phyloP scores from a whole-genome alignment of 1,284 basidiomycete genomes.

The Microbotryum violaceum region DNA sequence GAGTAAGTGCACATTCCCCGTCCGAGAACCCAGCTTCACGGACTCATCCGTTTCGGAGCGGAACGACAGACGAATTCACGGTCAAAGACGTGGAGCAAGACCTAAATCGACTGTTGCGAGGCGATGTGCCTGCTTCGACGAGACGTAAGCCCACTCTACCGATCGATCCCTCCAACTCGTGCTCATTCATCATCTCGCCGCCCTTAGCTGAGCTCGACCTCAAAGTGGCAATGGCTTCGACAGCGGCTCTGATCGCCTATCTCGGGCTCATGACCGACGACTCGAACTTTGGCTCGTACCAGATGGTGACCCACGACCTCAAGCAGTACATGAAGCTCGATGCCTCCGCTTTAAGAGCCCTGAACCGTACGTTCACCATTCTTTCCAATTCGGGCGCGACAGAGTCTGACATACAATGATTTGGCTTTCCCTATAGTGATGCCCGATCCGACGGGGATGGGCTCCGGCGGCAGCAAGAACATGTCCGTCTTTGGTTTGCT shows the following conservation, averaged over 20 bases:
- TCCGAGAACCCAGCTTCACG: too few relatives aligned
- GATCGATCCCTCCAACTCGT: neutral
- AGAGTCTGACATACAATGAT: neutral
- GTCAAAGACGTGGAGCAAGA: slow-evolving; percentile 77
- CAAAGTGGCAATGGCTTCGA: slow-evolving; percentile 67
- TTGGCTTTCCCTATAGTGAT: slow-evolving; percentile 12
- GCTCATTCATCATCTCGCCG: slow-evolving; percentile 2
- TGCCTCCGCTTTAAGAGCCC: slow-evolving; percentile 82
- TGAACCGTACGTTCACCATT: slow-evolving; percentile 55
- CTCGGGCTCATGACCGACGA: slow-evolving; percentile 74
- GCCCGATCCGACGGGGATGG: slow-evolving; percentile 29
- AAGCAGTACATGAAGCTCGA: slow-evolving; percentile 94
- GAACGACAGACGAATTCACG: slow-evolving; percentile 65
- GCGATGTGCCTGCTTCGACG: slow-evolving; percentile 46
- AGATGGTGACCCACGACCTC: slow-evolving; percentile 78
- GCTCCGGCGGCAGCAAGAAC: slow-evolving; percentile 49
- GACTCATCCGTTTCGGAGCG: too few relatives aligned
- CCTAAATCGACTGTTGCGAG: slow-evolving; percentile 63
- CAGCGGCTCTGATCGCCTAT: slow-evolving; percentile 75
- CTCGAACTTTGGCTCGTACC: slow-evolving; percentile 73
- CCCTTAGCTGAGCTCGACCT: slow-evolving; percentile 65
- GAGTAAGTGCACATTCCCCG: slow-evolving; percentile 48
- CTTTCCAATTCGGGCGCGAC: neutral
- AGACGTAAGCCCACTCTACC: slow-evolving; percentile 46
- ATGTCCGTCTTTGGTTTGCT: slow-evolving; percentile 82